Evolutionary conservation across 257 asterid genomes (phyloP).

Genomic region (Solanum boliviense): DNA sequence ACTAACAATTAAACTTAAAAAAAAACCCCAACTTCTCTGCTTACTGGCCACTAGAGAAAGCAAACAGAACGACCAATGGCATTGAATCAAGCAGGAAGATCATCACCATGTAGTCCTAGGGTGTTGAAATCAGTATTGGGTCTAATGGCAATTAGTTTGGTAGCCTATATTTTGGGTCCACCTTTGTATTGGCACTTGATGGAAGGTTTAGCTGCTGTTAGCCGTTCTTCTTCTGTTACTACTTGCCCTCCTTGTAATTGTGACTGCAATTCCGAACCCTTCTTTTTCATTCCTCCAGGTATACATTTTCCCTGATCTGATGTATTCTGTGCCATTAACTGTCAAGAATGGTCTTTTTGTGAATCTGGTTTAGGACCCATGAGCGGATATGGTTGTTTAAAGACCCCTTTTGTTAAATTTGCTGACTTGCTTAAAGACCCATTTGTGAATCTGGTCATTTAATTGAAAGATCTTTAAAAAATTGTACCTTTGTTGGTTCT

Average conservation of each 20-base stretch:
- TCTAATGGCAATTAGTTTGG: conserved; percentile 56
- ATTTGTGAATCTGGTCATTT: not conserved
- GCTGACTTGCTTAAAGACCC: not conserved
- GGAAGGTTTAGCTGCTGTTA: conserved; percentile 62
- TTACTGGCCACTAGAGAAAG: not conserved
- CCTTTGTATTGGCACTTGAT: conserved; percentile 82
- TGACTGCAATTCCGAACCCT: conserved; percentile 64
- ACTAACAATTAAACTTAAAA: not conserved
- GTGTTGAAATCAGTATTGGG: conserved; percentile 43
- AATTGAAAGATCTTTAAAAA: not conserved
- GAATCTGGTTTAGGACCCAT: not conserved
- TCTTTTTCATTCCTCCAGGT: conserved; percentile 65
- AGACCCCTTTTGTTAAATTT: not conserved
- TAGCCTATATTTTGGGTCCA: conserved; percentile 69
- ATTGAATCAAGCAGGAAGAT: conserved; percentile 10
- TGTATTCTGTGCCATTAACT: not conserved
- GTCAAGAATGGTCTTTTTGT: not conserved
- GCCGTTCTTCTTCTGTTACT: conserved; percentile 24
- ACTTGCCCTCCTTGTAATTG: conserved; percentile 70
- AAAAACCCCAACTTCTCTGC: not conserved
- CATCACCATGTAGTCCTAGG: conserved; percentile 19
- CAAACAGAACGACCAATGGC: conserved; percentile 34
- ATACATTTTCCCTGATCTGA: conserved; percentile 9
- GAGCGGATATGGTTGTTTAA: not conserved
- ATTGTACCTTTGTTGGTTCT: conserved; percentile 11